phyloP scores from a whole-genome alignment of 108 stramenopile genomes.

The Seminavis robusta region DNA sequence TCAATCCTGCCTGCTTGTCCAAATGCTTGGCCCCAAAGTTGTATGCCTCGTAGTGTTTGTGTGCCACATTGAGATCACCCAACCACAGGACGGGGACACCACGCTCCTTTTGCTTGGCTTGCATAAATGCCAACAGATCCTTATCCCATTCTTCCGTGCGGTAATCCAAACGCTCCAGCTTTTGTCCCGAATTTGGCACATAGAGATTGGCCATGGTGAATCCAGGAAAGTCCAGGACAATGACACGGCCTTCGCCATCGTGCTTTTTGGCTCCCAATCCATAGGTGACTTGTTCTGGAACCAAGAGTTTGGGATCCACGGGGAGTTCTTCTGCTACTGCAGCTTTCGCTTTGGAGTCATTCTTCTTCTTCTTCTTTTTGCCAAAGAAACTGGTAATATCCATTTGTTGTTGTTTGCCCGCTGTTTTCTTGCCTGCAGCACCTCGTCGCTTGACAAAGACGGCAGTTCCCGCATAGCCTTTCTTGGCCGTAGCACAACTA shows the following conservation, averaged over 20 bases:
- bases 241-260: conserved; percentile 91
- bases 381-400: conserved; percentile 80
- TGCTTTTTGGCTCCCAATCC: conserved; percentile 63
- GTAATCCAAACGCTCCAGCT: conserved; percentile 88
- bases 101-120: conserved; percentile 50
- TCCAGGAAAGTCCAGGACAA: conserved; percentile 85
- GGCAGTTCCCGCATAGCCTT: conserved; percentile 96
- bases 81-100: conserved; percentile 83
- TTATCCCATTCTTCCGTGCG: conserved; percentile 94
- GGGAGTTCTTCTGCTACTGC: conserved; percentile 9
- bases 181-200: conserved; percentile 97
- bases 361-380: conserved; percentile 8
- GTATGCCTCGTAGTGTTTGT: conserved; percentile 83
- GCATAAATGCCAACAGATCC: conserved; percentile 73
- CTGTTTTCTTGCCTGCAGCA: conserved; percentile 16
- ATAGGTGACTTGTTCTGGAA: conserved; percentile 43
- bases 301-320: conserved; percentile 32
- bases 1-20: conserved; percentile 85
- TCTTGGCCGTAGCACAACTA: conserved; percentile 86
- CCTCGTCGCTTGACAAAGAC: conserved; percentile 69
- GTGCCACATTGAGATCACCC: conserved; percentile 93
- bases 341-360: not conserved
- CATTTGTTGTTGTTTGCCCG: conserved; percentile 68
- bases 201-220: conserved; percentile 90
- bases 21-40: conserved; percentile 92